Evolutionary conservation across 768 basidiomycete species (phyloP), one percentile per base, ranked within the genome.

Genomic region (Trametes punicea): DNA sequence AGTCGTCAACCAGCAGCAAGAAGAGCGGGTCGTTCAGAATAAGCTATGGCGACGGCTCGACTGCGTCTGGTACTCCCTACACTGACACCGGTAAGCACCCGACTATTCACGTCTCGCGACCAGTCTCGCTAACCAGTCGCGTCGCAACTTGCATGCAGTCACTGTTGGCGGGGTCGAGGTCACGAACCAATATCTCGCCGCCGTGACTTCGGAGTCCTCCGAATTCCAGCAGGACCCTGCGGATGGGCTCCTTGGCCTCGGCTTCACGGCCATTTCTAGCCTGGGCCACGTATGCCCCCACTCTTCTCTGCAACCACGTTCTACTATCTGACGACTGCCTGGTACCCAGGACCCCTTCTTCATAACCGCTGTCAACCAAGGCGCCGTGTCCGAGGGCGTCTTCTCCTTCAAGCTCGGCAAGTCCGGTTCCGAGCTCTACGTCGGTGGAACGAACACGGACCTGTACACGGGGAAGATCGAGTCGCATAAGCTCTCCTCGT

Each of bases 1-100:
- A 39, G 5, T 69, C 67, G 6, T 62, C 67, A 0, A 68, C 72
- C 3, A 57, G 67, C 10, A 26, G 11, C 4, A 36, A 59, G 38
- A 25, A 60, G 44, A 49, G 51, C 15, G 57, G 67, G 21, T 54
- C 53, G 9, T 72, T 74, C 59, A 55, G 61, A 10, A 69, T 75
- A 46, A n/a, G 46, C 13, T 75, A 74, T 59, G 72, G 70, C 30
- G 74, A 75, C 48, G 72, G 73, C 0, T 69, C 68, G 0, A 48
- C 64, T 0, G 67, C 69, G 1, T 56, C 62, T 1, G 74, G 74
- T 4, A 34, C 49, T 20, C 61, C 69, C 26, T 75, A 68, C 63
- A 49, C 55, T 26, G 74, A 75, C 58, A 65, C 57, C 3, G 57
- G 61, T 62, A 15, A n/a, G 51, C 16, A 23, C 25, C 4, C 34